Conservation (phyloP, 192 early-diverging fungal genomes). For the Phlyctochytrium planicorne region DNA sequence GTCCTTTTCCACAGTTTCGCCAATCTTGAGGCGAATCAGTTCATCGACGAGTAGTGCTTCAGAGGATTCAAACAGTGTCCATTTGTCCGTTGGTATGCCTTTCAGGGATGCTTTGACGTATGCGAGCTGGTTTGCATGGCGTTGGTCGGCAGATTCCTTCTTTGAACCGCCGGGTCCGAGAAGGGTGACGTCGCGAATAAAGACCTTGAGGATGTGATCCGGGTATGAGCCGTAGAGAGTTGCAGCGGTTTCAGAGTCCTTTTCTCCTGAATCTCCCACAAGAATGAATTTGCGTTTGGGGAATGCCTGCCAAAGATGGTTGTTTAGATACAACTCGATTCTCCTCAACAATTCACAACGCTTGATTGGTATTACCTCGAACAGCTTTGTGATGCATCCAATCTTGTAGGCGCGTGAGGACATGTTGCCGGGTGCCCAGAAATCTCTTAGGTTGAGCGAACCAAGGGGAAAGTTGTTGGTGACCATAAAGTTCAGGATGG, state of each 20-base stretch:
- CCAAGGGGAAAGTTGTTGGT: constrained; percentile 76
- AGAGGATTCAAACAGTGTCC: constrained; percentile 3
- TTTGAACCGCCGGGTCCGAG: constrained; percentile 10
- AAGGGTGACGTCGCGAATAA: constrained; percentile 69
- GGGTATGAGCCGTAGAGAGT: constrained; percentile 63
- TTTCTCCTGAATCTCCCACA: constrained; percentile 88
- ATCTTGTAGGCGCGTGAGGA: constrained; percentile 34
- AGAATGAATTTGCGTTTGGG: constrained; percentile 82
- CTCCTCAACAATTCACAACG: no score
- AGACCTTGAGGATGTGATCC: constrained; percentile 74
- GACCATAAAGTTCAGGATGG: constrained; percentile 67
- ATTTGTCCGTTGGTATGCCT: background rate
- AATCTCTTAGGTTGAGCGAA: constrained; percentile 58
- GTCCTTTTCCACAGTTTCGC: no score
- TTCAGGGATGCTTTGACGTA: background rate
- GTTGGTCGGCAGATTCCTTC: background rate
- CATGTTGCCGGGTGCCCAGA: constrained; percentile 31
- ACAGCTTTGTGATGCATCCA: constrained; percentile 54
- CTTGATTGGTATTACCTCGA: constrained; percentile 59
- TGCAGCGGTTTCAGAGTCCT: constrained; percentile 82
- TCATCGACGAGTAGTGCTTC: background rate
- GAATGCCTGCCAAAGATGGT: constrained; percentile 62
- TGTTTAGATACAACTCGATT: constrained; percentile 7
- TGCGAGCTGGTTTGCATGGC: background rate
- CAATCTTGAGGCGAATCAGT: no score